A percentile compares a stretch with the other conserved stretches of the same genome.
phyloP scores from a whole-genome alignment of 2,329 filamentous ascomycete genomes.

The Cladosporium sp. region DNA sequence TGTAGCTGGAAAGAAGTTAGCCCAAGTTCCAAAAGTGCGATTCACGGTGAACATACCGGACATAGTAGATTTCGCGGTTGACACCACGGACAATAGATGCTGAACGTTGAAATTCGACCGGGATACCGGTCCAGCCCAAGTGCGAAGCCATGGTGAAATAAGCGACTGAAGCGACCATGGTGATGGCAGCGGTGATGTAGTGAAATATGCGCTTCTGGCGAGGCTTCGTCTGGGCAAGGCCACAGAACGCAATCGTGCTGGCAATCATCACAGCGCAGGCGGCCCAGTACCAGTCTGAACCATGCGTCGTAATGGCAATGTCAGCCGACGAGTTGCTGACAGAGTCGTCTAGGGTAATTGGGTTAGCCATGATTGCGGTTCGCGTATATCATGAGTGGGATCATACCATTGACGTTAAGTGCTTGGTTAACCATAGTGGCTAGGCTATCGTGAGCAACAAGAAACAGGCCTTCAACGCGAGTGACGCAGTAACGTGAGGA shows the following conservation, averaged over 20 bases:
- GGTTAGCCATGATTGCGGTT: conserved; percentile 4
- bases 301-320: conserved; percentile 55
- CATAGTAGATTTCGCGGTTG: conserved; percentile 63
- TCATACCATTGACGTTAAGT: conserved; percentile 40
- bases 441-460: no score
- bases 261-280: conserved; percentile 57
- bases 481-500: no score
- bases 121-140: conserved; percentile 59
- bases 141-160: conserved; percentile 67
- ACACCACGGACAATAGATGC: conserved; percentile 44
- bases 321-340: conserved; percentile 45
- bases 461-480: no score
- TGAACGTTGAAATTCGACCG: conserved; percentile 54
- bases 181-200: conserved; percentile 58
- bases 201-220: conserved; percentile 58
- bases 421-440: conserved; percentile 39
- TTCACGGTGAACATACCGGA: conserved; percentile 58
- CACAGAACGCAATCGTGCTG: conserved; percentile 52
- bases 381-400: neutral
- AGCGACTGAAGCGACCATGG: conserved; percentile 56
- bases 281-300: conserved; percentile 59
- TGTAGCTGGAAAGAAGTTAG: conserved; percentile 2
- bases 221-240: conserved; percentile 49
- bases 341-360: conserved; percentile 32
- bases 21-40: no score